Base-by-base conservation (phyloP, 176 grass and related monocot genomes). In the Saccharum spontaneum region DNA sequence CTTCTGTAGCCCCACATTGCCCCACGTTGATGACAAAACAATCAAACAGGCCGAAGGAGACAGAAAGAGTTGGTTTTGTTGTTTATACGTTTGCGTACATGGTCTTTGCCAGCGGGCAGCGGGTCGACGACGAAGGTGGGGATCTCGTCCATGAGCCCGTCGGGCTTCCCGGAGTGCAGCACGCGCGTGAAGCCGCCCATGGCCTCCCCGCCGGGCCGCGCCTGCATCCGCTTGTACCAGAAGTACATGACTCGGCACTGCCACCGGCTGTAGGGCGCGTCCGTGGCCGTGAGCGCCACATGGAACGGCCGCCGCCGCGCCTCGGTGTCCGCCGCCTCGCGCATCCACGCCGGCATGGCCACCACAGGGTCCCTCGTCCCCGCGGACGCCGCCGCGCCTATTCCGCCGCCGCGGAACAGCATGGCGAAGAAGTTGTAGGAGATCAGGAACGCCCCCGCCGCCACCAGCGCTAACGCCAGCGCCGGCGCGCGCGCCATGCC, bases 121-220 rank as follows among this genome's bases (percentile, higher is more conserved):
- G 93, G 93, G 49, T 95, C 69, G 5, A 95, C 96, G 24, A 98
- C 91, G 79, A 98, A 98, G 68, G 96, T 95, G 44, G 91, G 96
- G 76, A 98, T 98, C 87, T 98, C 93, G 33, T 87, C 89, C 87
- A 95, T 95, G 69, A 95, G 88, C 4, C 67, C 57, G 48, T 98
- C 96, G 3, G 96, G 85, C 55, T 67, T 89, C 4, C 96, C 96
- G 6, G 93, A 91, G 79, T 98, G 96, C 54, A 98, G 85, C 33
- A 98, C 91, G 76, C 93, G 85, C 3, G 93, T 98, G 88, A 98
- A 98, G 2, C 93, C 93, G 23, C 96, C 96, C 91, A 98, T 94
- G 86, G 94, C 95, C 14, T 91, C 78, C 33, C 89, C 89, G 0
- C 79, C 89, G 0, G 79, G 67, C 6, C 43, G 48, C n/a, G 78